Evolutionary conservation across 2,329 filamentous ascomycete species (phyloP), one percentile per base, ranked within the genome.

Genomic region (Hawksworthiomyces lignivorus): DNA sequence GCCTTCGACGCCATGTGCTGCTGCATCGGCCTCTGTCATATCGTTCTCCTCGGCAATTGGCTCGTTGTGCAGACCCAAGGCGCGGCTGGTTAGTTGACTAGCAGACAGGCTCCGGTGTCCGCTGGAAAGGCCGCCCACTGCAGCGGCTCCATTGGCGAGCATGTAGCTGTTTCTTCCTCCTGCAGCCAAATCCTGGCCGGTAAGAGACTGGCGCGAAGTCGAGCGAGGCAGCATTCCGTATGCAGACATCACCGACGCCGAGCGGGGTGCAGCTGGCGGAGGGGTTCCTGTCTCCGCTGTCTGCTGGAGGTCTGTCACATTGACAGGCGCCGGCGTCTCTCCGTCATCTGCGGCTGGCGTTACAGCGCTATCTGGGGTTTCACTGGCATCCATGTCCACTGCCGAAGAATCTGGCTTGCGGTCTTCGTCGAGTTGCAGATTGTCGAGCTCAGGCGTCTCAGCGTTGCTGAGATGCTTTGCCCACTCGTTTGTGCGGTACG

Each of bases 401-500:
- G 8, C 32, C 30, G 33, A 41, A 15, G 27, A 55, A 40, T 22
- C 27, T 48, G 63, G 48, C 53, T 62, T 45, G 2, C 7, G 10
- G 17, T 18, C 14, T 52, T 70, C 59, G 48, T 71, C 55, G 4
- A 77, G 56, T 19, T 73, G 67, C 11, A 84, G 59, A 2, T 78
- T 73, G 7, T 87, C 81, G 1, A 73, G 61, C 36, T 80, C 74
- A 1, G 87, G 87, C 5, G 68, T 65, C 14, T 96, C 89, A 7
- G 90, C 88, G 31, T 75, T 67, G 48, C 80, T 79, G 10, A 95
- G 70, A 59, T 95, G 87, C 59, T 95, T 96, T 0, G 88, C 87
- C 90, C 90, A 97, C 63, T 97, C 90, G 50, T 94, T 94, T 2
- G 88, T 96, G 44, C 90, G 78, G 56, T 92, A 94, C 0, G 84